Evolutionary conservation across 352 stramenopile genomes (phyloP), one percentile per base, ranked within the genome.

Genomic region (Thraustochytrium striatum): DNA sequence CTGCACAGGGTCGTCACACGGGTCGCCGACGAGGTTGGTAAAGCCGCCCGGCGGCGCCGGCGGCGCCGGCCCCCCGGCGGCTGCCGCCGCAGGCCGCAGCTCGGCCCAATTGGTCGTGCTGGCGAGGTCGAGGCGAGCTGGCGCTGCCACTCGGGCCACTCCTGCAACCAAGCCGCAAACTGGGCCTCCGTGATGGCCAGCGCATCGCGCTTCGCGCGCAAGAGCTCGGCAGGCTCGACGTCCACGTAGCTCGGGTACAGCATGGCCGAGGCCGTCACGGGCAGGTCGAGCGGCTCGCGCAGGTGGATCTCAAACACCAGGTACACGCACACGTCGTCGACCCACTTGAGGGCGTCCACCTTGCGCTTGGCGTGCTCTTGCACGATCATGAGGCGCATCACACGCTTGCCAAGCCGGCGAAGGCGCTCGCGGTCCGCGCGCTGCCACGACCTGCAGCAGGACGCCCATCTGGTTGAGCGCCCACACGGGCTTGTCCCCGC

Each of bases 61-160:
- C 50, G 13, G 30, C 59, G 59, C 21, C 35, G 28, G 38, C 53
- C 16, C 0, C 53, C 13, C 0, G 59, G 33, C 3, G 65, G 65
- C n/a, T n/a, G n/a, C n/a, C n/a, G n/a, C n/a, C n/a, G n/a, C n/a
- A n/a, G n/a, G n/a, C n/a, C n/a, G n/a, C 8, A 79, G 69, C 0
- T 44, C 11, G 9, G 39, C 53, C 50, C 50, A 79, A 0, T 13
- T 38, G 21, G 32, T 21, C 8, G n/a, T 52, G 3, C 47, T 13
- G 39, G 69, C 50, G 39, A 50, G 36, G 1, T 79, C 69, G 11
- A 69, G 32, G 19, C 69, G 11, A 41, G 33, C 69, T 79, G 69
- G 19, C 69, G 69, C 53, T 79, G 32, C 69, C 69, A 79, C 30
- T 79, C 69, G 21, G 50, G 25, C 69, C 69, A 79, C 50, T 41